phyloP scores from a whole-genome alignment of 1,139 yeast genomes.

The Candida sanyaensis region DNA sequence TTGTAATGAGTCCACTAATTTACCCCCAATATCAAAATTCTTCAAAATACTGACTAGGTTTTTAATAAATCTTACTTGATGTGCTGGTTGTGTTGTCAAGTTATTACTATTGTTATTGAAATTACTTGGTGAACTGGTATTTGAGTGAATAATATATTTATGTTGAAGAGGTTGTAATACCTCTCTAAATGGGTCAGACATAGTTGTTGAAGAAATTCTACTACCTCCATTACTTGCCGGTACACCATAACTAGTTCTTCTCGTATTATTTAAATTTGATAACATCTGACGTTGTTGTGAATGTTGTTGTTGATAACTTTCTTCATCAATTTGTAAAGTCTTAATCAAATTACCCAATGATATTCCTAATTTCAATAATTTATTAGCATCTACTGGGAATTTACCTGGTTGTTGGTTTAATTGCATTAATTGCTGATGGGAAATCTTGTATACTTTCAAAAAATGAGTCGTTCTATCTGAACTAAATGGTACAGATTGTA shows the following conservation, averaged over 20 bases:
- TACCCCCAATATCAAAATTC: slow-evolving; percentile 42
- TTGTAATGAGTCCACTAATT: slow-evolving; percentile 11
- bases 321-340: slow-evolving; percentile 39
- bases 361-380: slow-evolving; percentile 44
- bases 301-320: slow-evolving; percentile 19
- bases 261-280: slow-evolving; percentile 6
- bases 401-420: slow-evolving; percentile 22
- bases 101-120: not conserved
- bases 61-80: slow-evolving; percentile 38
- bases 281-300: slow-evolving; percentile 13
- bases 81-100: slow-evolving; percentile 21
- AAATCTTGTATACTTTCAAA: slow-evolving; percentile 36
- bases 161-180: slow-evolving; percentile 2
- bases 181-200: slow-evolving; percentile 10
- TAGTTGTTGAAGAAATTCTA: not conserved
- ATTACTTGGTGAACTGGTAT: not conserved
- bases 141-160: slow-evolving; percentile 15
- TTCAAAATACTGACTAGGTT: slow-evolving; percentile 38
- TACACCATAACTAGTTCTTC: not conserved
- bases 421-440: slow-evolving; percentile 27
- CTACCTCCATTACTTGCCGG: not conserved
- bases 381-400: slow-evolving; percentile 40
- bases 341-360: slow-evolving; percentile 46
- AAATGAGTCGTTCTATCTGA: slow-evolving; percentile 19
- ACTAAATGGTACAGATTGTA: slow-evolving; percentile 39